Percentiles rank a stretch among this genome's conserved stretches.
Evolutionary conservation across 1,139 yeast species (phyloP).

Genomic region (Kodamaea anthophila): DNA sequence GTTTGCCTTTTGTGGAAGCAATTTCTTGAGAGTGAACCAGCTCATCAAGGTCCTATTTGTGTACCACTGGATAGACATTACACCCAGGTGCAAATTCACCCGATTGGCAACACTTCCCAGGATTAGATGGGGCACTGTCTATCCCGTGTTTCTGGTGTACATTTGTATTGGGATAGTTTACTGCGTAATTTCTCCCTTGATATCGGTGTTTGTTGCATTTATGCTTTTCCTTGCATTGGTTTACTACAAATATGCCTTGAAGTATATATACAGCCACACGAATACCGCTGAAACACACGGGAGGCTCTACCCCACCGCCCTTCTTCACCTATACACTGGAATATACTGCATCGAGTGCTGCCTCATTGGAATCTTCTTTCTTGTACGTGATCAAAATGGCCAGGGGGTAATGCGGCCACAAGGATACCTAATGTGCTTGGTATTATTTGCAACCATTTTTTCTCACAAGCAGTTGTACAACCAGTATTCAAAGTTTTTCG

Average conservation of each 20-base stretch:
- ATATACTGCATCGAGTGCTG: conserved; percentile 75
- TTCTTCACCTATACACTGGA: conserved; percentile 72
- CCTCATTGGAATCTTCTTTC: conserved; percentile 65
- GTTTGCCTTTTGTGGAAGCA: conserved; percentile 64
- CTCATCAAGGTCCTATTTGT: conserved; percentile 35
- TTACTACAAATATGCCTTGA: conserved; percentile 65
- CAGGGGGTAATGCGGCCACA: conserved; percentile 28
- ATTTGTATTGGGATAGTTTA: conserved; percentile 75
- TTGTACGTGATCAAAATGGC: conserved; percentile 44
- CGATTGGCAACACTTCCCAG: conserved; percentile 39
- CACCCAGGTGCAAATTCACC: conserved; percentile 55
- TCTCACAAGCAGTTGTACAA: conserved; percentile 28
- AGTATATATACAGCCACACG: conserved; percentile 43
- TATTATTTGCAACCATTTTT: conserved; percentile 32
- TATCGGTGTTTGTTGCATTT: conserved; percentile 55
- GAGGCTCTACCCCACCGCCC: conserved; percentile 61
- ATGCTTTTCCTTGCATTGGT: conserved; percentile 52
- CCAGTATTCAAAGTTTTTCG: conserved; percentile 23
- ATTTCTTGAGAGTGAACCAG: conserved; percentile 50
- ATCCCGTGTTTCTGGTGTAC: conserved; percentile 69
- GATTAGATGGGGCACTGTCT: conserved; percentile 71
- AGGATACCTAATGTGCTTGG: conserved; percentile 42
- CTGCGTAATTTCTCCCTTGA: conserved; percentile 72
- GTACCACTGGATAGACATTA: conserved; percentile 35
- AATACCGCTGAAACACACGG: conserved; percentile 66